Evolutionary conservation across 2,329 filamentous ascomycete genomes (phyloP), one percentile per base, ranked within the genome.

Genomic region (Colletotrichum higginsianum): DNA sequence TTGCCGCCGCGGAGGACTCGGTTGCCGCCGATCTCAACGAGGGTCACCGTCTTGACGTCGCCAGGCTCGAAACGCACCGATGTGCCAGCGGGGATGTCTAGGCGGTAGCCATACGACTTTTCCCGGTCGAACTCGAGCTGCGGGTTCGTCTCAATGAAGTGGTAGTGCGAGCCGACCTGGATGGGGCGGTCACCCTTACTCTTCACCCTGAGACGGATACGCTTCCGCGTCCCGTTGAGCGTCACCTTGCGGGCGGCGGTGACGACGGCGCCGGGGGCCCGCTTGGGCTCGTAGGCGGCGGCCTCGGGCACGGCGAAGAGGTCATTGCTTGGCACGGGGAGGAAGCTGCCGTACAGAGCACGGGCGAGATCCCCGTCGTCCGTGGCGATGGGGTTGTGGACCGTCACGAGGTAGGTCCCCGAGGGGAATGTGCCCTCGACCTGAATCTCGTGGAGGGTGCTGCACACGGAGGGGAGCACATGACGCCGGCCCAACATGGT

Each of bases 121-220:
- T 90, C 84, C 35, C 96, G 93, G 82, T 98, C 96, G 80, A 98
- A 98, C 73, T 93, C 90, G 61, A 98, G 88, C 80, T 94, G 90
- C 0, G 95, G 94, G 82, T 98, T 98, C n/a, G 91, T 93, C 84
- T 98, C 96, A 78, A 97, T 90, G 80, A 98, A 97, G 83, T 98
- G 96, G 81, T 98, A 98, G 83, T 98, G 96, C 42, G 94, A 97
- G 42, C 96, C 96, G 71, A 95, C 93, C 86, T 98, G 95, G 72
- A 98, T 93, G 1, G 96, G 96, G 42, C 96, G 87, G 81, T 98
- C 96, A 8, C 96, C 96, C 77, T 89, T 93, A 81, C 94, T 98
- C 74, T 92, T 95, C 50, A 98, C 94, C 78, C 86, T 90, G 49
- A 98, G 84, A 71, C 84, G 87, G 74, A 95, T 91, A 72, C 95